phyloP scores from a whole-genome alignment of 108 stramenopile species.

The Nannochloropsis salina region DNA sequence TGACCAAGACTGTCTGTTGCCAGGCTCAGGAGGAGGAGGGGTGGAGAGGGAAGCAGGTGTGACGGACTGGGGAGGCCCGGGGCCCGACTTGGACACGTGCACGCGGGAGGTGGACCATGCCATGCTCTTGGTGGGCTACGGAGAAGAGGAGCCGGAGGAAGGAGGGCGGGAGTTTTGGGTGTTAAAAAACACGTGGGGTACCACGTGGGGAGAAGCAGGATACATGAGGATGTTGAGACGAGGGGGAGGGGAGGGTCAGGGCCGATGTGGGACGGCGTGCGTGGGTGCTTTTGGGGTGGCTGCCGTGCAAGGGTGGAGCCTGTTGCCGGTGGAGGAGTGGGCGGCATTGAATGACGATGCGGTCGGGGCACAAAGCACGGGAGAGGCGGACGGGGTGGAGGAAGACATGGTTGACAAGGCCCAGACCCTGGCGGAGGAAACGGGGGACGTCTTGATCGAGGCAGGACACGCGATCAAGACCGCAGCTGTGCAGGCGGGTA shows the following conservation, averaged over 20 bases:
- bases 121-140: not conserved
- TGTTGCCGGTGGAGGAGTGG: not conserved
- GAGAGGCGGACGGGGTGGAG: not conserved
- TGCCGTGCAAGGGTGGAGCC: not conserved
- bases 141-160: not conserved
- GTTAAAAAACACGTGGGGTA: constrained; percentile 6
- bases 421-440: too few relatives aligned
- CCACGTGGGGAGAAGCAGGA: not conserved
- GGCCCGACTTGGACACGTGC: not conserved
- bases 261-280: not conserved
- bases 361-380: not conserved
- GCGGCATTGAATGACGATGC: not conserved
- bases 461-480: too few relatives aligned
- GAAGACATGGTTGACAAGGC: not conserved
- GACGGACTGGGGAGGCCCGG: too few relatives aligned
- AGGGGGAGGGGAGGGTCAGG: not conserved
- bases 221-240: not conserved
- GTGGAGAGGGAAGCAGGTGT: not conserved
- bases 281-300: not conserved
- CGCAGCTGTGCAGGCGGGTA: too few relatives aligned
- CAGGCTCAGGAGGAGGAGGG: not conserved
- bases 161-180: not conserved
- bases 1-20: not conserved
- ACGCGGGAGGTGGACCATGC: constrained; percentile 3
- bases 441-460: too few relatives aligned